Conservation (phyloP, 345 rosid species). For the Raphanus sativus region DNA sequence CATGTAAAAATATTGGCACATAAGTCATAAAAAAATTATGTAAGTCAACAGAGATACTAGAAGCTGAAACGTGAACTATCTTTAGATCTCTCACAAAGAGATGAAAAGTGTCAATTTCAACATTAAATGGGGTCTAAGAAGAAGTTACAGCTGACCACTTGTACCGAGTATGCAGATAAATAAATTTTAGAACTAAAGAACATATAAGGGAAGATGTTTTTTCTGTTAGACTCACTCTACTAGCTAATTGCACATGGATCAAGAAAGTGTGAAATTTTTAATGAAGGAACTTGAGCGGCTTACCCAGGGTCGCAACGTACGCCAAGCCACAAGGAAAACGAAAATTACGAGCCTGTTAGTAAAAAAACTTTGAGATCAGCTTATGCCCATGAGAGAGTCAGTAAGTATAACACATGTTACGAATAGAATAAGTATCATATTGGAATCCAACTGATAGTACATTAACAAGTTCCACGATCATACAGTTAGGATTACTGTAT, state of each 20-base stretch:
- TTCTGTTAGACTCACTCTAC: not conserved
- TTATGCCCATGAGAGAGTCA: constrained; percentile 12
- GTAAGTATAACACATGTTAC: not conserved
- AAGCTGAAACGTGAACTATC: not conserved
- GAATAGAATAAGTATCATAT: constrained; percentile 2
- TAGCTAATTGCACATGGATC: not conserved
- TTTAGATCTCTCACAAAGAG: not conserved
- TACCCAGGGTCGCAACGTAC: constrained; percentile 93
- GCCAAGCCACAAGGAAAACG: constrained; percentile 85
- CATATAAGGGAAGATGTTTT: not conserved
- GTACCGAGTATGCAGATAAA: not conserved
- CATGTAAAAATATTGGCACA: constrained; percentile 13
- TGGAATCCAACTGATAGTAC: not conserved
- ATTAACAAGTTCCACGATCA: not conserved
- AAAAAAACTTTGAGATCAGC: constrained; percentile 20
- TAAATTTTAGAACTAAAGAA: not conserved
- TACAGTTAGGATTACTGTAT: constrained; percentile 2
- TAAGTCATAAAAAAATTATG: not conserved
- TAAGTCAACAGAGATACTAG: constrained; percentile 11
- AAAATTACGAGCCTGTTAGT: constrained; percentile 88
- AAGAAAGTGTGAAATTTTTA: constrained; percentile 17
- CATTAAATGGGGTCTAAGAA: not conserved
- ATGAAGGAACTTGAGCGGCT: constrained; percentile 35
- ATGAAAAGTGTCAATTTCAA: not conserved
- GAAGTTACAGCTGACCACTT: not conserved